Percentiles rank a stretch among this genome's conserved stretches.
phyloP scores from a whole-genome alignment of 768 basidiomycete genomes.

The Kwoniella sp. region DNA sequence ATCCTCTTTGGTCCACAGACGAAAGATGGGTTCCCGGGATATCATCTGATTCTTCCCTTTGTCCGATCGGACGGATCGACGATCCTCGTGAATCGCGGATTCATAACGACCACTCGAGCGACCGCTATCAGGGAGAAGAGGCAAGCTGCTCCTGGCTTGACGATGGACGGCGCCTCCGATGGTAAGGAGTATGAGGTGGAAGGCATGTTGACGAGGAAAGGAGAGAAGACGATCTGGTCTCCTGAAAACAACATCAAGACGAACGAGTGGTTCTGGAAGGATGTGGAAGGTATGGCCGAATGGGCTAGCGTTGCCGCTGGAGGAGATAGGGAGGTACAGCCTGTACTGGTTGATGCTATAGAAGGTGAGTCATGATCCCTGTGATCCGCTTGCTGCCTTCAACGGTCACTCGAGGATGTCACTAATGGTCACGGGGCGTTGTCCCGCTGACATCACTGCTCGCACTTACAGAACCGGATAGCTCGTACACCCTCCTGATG shows the following conservation, averaged over 20 bases:
- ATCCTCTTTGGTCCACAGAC: conserved; percentile 84
- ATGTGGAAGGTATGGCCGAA: conserved; percentile 77
- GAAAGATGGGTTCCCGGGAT: conserved; percentile 84
- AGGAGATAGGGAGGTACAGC: conserved; percentile 76
- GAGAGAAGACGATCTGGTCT: conserved; percentile 73
- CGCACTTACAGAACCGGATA: conserved; percentile 67
- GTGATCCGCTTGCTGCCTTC: background rate
- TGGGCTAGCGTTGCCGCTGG: conserved; percentile 69
- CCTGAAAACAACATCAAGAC: conserved; percentile 80
- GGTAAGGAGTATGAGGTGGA: conserved; percentile 70
- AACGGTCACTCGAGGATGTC: background rate
- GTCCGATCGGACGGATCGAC: conserved; percentile 73
- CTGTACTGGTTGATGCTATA: conserved; percentile 86
- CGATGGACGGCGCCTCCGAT: conserved; percentile 18
- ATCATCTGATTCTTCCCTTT: conserved; percentile 84
- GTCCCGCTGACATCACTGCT: background rate
- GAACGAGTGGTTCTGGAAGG: conserved; percentile 90
- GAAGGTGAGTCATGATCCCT: conserved; percentile 68
- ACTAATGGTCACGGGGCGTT: background rate
- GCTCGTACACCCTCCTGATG: conserved; percentile 42
- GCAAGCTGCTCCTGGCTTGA: conserved; percentile 29
- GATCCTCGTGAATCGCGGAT: conserved; percentile 89
- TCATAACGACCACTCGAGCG: conserved; percentile 63
- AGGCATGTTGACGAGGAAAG: conserved; percentile 80
- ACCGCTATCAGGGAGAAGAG: conserved; percentile 44